Conservation (phyloP, 306 rosid species). For the Cucurbita argyrosperma region DNA sequence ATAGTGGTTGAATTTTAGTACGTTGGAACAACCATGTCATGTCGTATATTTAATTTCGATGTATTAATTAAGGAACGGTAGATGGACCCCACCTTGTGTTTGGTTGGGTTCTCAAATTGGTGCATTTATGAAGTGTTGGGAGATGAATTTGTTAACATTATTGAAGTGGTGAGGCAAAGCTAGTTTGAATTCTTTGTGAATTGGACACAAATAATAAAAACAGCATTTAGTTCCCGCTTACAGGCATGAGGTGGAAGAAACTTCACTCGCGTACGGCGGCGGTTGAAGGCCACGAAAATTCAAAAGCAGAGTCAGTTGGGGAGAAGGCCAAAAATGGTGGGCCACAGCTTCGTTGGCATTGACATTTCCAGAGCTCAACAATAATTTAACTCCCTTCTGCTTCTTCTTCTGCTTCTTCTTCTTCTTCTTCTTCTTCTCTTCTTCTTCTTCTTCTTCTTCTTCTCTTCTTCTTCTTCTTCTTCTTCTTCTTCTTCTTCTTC, state of each 20-base stretch:
- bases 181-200: too few relatives aligned
- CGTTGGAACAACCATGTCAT: too few relatives aligned
- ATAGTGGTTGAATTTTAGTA: too few relatives aligned
- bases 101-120: too few relatives aligned
- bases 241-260: not conserved
- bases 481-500: not conserved
- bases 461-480: not conserved
- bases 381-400: slow-evolving; percentile 32
- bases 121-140: too few relatives aligned
- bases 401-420: not conserved
- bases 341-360: slow-evolving; percentile 91
- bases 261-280: slow-evolving; percentile 13
- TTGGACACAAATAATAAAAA: not conserved
- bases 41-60: too few relatives aligned
- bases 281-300: slow-evolving; percentile 8
- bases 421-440: not conserved
- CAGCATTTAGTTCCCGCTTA: not conserved
- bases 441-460: not conserved
- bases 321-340: slow-evolving; percentile 28
- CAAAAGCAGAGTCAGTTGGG: slow-evolving; percentile 17
- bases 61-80: too few relatives aligned
- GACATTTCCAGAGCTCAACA: slow-evolving; percentile 64
- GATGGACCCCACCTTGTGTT: too few relatives aligned
- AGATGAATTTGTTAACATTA: too few relatives aligned
- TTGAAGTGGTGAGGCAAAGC: too few relatives aligned